These are phyloP conservation scores for Halteria grandinella DNA, from an alignment of 73 alveolate species.

Conservation along the genomic window DNA sequence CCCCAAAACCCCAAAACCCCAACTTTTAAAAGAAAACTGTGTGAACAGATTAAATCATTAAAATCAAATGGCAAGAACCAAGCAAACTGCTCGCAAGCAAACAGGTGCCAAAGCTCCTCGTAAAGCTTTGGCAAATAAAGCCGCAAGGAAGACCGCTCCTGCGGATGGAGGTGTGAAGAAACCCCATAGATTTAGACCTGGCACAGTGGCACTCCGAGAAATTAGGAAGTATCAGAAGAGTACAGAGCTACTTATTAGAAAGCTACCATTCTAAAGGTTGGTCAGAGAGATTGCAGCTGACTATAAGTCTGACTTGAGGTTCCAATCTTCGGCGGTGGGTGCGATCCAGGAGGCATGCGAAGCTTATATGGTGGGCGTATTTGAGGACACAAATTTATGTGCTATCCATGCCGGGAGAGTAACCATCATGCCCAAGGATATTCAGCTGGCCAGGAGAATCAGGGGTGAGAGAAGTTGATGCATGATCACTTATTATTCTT, in stretches of 20 bases:
- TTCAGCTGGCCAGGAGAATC: slow-evolving; percentile 83
- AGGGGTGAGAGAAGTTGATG: slow-evolving; percentile 72
- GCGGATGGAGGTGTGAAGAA: slow-evolving; percentile 85
- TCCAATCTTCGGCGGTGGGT: slow-evolving; percentile 75
- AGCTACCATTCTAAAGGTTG: slow-evolving; percentile 89
- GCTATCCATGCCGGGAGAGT: slow-evolving; percentile 87
- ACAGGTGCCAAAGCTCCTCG: slow-evolving; percentile 83
- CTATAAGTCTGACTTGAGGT: slow-evolving; percentile 77
- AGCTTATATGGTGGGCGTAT: slow-evolving; percentile 79
- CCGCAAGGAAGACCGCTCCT: slow-evolving; percentile 90
- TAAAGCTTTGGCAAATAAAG: slow-evolving; percentile 80
- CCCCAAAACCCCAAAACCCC: too few relatives aligned
- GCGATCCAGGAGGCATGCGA: slow-evolving; percentile 92
- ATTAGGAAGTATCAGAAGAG: slow-evolving; percentile 85
- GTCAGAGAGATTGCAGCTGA: slow-evolving; percentile 85
- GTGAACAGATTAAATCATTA: too few relatives aligned
- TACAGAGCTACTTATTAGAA: slow-evolving; percentile 83
- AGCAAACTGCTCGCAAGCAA: slow-evolving; percentile 72
- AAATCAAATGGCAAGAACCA: slow-evolving; percentile 81
- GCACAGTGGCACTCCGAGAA: slow-evolving; percentile 93
- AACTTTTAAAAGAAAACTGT: too few relatives aligned
- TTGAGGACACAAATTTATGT: slow-evolving; percentile 87
- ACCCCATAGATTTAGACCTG: slow-evolving; percentile 93
- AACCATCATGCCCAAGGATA: slow-evolving; percentile 82
- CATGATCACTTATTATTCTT: background rate